Conservation (phyloP, 2,329 filamentous ascomycete genomes). For the Ascochyta koolunga region DNA sequence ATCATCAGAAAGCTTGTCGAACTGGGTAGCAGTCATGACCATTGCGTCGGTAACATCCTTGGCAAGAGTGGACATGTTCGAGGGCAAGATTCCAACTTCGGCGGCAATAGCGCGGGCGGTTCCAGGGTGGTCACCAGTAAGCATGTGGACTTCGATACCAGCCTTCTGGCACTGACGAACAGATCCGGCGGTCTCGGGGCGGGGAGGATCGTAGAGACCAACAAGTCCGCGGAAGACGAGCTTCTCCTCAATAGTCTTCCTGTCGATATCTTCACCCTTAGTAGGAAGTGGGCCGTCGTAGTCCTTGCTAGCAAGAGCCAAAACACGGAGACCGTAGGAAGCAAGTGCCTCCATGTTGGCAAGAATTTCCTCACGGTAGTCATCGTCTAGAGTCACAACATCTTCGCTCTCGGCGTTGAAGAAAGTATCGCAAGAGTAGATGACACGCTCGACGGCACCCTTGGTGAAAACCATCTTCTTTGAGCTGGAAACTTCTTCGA, state of each 20-base stretch:
- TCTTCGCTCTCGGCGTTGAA: constrained; percentile 58
- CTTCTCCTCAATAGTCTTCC: constrained; percentile 67
- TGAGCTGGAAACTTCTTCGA: constrained; percentile 47
- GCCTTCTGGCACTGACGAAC: constrained; percentile 43
- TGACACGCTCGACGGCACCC: constrained; percentile 71
- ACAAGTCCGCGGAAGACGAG: constrained; percentile 78
- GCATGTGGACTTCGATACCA: constrained; percentile 54
- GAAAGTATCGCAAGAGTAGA: constrained; percentile 55
- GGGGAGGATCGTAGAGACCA: constrained; percentile 84
- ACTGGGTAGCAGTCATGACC: constrained; percentile 47
- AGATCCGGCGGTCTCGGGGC: constrained; percentile 72
- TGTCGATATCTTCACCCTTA: constrained; percentile 55
- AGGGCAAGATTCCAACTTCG: constrained; percentile 53
- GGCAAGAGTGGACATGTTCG: constrained; percentile 48
- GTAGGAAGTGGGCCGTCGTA: constrained; percentile 50
- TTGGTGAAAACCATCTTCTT: constrained; percentile 63
- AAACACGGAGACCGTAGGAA: constrained; percentile 69
- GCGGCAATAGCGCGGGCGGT: constrained; percentile 55
- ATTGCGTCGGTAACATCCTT: constrained; percentile 33
- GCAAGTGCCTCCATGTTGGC: constrained; percentile 72
- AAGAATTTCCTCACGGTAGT: constrained; percentile 62
- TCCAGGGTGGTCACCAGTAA: constrained; percentile 54
- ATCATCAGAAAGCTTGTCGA: constrained; percentile 51
- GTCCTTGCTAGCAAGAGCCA: constrained; percentile 65
- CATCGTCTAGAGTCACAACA: constrained; percentile 55